Evolutionary conservation across 1,284 basidiomycete species (phyloP).

Genomic region (Kalmanozyma brasiliensis): DNA sequence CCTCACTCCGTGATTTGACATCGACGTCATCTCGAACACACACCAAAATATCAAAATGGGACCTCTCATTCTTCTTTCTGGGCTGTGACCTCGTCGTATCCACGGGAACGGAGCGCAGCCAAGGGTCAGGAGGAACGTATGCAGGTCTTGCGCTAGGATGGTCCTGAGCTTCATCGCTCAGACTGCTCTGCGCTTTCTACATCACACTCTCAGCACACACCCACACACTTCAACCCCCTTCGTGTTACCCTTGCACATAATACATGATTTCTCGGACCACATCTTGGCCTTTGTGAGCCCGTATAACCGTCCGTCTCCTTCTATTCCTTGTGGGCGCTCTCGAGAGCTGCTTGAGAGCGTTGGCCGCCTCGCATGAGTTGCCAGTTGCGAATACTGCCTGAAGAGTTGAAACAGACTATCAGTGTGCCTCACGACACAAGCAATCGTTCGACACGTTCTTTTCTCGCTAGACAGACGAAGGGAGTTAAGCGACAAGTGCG

Average conservation of each 20-base stretch:
- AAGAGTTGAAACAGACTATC: too few species aligned
- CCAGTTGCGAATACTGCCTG: too few species aligned
- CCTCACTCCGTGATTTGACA: constrained; percentile 3
- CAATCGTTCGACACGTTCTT: too few species aligned
- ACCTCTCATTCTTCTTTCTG: constrained; percentile 13
- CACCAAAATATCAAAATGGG: constrained; percentile 10
- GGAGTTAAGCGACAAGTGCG: too few species aligned
- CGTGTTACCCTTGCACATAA: constrained; percentile 49
- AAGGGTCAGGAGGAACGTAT: constrained; percentile 26
- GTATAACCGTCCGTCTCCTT: neutral
- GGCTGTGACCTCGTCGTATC: constrained; percentile 2
- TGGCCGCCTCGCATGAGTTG: too few species aligned
- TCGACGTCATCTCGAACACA: constrained; percentile 1
- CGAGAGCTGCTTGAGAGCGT: too few species aligned
- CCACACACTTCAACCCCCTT: constrained; percentile 21
- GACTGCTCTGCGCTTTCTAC: constrained; percentile 33
- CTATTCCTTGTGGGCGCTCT: too few species aligned
- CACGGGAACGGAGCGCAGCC: constrained; percentile 9
- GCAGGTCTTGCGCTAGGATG: constrained; percentile 33
- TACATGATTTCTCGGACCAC: constrained; percentile 43
- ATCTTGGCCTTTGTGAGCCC: neutral
- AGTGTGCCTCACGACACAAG: too few species aligned
- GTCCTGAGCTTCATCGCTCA: neutral
- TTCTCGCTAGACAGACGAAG: too few species aligned
- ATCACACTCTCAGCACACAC: constrained; percentile 35